Evolutionary conservation across 2,329 filamentous ascomycete genomes (phyloP).

Genomic region (Alternaria incomplexa): DNA sequence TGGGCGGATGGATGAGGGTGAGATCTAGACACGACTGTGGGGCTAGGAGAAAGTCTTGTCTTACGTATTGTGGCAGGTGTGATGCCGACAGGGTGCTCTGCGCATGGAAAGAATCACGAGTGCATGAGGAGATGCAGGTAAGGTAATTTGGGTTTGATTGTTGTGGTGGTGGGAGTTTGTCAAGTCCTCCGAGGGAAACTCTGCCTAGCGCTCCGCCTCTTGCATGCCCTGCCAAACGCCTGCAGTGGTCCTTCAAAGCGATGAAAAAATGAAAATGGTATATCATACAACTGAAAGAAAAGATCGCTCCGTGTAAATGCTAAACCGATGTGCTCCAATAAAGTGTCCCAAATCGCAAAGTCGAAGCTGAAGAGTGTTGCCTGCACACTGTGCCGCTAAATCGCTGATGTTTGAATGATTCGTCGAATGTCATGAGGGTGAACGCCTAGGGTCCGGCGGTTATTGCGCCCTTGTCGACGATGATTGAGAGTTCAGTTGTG

Average conservation of each 20-base stretch:
- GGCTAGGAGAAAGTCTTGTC: neutral
- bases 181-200: neutral
- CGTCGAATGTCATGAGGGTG: conserved; percentile 21
- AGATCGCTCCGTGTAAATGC: conserved; percentile 14
- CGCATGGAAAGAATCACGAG: neutral
- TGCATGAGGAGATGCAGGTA: neutral
- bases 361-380: conserved; percentile 10
- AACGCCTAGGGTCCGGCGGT: neutral
- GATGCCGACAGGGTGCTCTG: neutral
- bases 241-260: neutral
- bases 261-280: conserved; percentile 4
- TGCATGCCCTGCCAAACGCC: conserved; percentile 2
- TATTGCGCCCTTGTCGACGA: conserved; percentile 35
- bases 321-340: neutral
- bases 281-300: conserved; percentile 8
- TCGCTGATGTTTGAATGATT: conserved; percentile 19
- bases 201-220: neutral
- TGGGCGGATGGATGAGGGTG: neutral
- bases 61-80: conserved; percentile 4
- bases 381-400: conserved; percentile 29
- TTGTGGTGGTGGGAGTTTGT: neutral
- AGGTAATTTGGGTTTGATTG: neutral
- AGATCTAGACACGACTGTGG: conserved; percentile 12
- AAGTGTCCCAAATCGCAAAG: neutral
- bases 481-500: conserved; percentile 29